These are phyloP conservation scores for Blastocladiella emersonii DNA, from an alignment of 371 early-diverging fungal genomes.

Conservation along the genomic window DNA sequence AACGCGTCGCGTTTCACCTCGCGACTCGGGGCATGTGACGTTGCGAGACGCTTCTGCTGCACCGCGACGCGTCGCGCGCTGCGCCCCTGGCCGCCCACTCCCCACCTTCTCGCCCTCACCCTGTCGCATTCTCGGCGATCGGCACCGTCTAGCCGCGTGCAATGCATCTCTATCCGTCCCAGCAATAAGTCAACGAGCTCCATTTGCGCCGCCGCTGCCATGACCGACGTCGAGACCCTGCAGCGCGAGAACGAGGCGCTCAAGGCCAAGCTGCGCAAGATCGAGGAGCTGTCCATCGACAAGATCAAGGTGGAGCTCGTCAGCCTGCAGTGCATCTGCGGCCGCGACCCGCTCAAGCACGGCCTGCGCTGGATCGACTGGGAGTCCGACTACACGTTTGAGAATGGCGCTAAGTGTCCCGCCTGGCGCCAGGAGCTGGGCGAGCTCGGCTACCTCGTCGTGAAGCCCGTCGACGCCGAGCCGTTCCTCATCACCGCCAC, in stretches of 20 bases:
- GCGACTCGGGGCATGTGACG: too few relatives aligned
- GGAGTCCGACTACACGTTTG: constrained; percentile 29
- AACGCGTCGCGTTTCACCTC: too few relatives aligned
- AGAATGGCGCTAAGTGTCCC: constrained; percentile 32
- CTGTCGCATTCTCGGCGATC: too few relatives aligned
- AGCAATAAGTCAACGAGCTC: too few relatives aligned
- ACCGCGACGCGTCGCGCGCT: too few relatives aligned
- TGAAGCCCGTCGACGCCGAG: constrained; percentile 22
- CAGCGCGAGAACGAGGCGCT: neutral
- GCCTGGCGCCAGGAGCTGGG: constrained; percentile 39
- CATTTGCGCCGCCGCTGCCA: too few relatives aligned
- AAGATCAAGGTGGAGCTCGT: constrained; percentile 5
- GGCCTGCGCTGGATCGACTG: constrained; percentile 8
- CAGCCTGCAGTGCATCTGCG: constrained; percentile 8
- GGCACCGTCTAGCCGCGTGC: too few relatives aligned
- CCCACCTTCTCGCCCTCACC: too few relatives aligned
- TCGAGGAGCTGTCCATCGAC: constrained; percentile 5
- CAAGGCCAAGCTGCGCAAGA: neutral
- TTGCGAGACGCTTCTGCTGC: too few relatives aligned
- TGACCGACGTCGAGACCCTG: neutral
- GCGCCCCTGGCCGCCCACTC: too few relatives aligned
- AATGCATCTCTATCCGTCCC: too few relatives aligned
- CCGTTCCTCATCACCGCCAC: constrained; percentile 28
- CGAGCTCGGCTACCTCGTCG: constrained; percentile 32
- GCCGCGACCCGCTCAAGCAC: neutral